Base-by-base conservation (phyloP, 2,329 filamentous ascomycete genomes). In the Botryosphaeria dothidea region DNA sequence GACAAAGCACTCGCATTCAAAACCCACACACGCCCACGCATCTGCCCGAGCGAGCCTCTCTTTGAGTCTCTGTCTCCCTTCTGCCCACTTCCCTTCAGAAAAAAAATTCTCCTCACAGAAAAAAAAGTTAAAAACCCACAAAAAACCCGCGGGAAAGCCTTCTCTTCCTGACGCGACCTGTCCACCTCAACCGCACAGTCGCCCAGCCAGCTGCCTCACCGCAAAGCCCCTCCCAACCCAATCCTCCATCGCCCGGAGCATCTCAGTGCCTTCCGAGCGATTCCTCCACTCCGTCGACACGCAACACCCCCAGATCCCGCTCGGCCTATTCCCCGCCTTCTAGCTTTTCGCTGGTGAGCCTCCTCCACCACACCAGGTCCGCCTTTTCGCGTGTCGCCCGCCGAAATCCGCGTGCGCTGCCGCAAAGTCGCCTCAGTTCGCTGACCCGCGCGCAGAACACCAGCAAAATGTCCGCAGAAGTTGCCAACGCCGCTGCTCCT, bases 401-500 rank as follows among this genome's bases (percentile, higher is more conserved):
- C 54, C 19, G 43, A 43, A 29, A 56, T 48, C 21, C n/a, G 25
- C 27, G 38, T 38, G 62, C 29, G 51, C 51, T 38, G 38, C 62
- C 36, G 19, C 48, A 29, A 23, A 4, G 17, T 7, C 27, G 23
- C 41, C 19, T 8, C 29, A 65, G 51, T 66, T 68, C 31, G 69
- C 74, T 76, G 64, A 76, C 71, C 67, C 11, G 51, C 19, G 41
- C 52, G 45, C 60, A 65, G 29, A 64, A 64, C 29, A 45, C 45
- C 29, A 71, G 56, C 48, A 72, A 75, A 62, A 78, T 78, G 75
- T 78, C 76, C 76, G 65, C 74, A 62, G 77, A 78, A 73, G 74
- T 78, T 71, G 80, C 81, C 74, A 80, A 78, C 75, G 72, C 81
- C 63, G 80, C 78, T 75, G 73, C 81, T 63, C 80, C 81, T 69